Evolutionary conservation across 768 basidiomycete genomes (phyloP), one percentile per base, ranked within the genome.

Genomic region (Cyclocybe cylindracea): DNA sequence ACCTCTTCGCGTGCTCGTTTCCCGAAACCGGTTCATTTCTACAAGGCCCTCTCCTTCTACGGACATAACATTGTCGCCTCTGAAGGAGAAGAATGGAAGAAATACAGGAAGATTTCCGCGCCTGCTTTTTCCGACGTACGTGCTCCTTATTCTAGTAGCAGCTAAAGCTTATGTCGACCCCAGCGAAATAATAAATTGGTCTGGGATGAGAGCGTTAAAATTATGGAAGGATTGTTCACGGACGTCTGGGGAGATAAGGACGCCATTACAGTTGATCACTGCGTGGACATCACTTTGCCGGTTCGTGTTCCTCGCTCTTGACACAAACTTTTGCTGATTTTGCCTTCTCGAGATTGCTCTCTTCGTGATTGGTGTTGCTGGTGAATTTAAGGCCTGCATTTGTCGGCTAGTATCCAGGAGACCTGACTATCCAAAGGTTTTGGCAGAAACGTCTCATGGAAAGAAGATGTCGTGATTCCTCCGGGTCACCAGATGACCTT

Each of bases 31-130:
- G 59, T 79, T 0, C 55, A 75, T 4, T 60, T 70, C 24, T 87
- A 87, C 55, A 54, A 41, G 1, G 54, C 70, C 11, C 64, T 87
- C 13, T 51, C 66, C 0, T 71, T 82, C 50, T 87, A 78, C 59
- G 86, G 86, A 5, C 60, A 61, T 5, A 89, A 87, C 55, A 82
- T 87, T 39, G 76, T 88, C n/a, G 77, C 75, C 2, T 80, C 82
- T 0, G 86, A 87, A 57, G 82, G 79, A 16, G 78, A 82, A 3
- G 74, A 81, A 52, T 88, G 85, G 85, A 85, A 85, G 63, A 77
- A 77, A 31, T 84, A 84, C 55, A 68, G 85, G 41, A 84, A 81
- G 61, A 77, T 87, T 38, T 69, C 78, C 13, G 82, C 82, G 1
- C 84, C 85, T n/a, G 78, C 83, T 0, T 87, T 87, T 62, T 81